Base-by-base conservation (phyloP, 345 rosid genomes). In the Trapa bicornis region DNA sequence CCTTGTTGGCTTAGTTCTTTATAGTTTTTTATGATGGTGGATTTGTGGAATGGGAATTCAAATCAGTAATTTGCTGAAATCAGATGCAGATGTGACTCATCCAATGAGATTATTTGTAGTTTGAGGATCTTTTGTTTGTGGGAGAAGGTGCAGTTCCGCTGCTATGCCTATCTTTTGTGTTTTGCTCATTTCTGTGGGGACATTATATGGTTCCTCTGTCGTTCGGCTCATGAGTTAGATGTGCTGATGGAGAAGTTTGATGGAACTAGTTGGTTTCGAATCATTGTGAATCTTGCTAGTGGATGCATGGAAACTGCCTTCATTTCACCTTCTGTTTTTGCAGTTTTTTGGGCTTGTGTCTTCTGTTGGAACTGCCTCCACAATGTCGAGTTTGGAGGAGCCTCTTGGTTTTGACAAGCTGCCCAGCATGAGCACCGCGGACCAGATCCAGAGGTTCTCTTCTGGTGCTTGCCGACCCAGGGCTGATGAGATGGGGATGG, bases 351-450 rank as follows among this genome's bases (percentile, higher is more conserved):
- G 4, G 22, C 56, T 50, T 50, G 56, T 50, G 29, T n/a, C 39
- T 60, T 10, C 53, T 50, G 12, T 43, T 33, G 2, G 12, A 47
- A 65, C 68, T 74, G 66, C 68, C 36, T 42, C 72, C 72, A 74
- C 82, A 69, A 94, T 94, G 99, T 94, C 99, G 36, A 91, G 99
- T 75, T 72, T 94, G 89, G 96, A 89, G 83, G 95, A 94, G 83
- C 93, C 96, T 0, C 88, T 91, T 29, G 85, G 91, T 52, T 70
- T 91, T 64, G 96, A 91, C 80, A 90, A 89, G 91, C 75, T 94
- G 77, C 96, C 92, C 17, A 94, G 91, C 80, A 87, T 94, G 99
- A 84, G 72, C 70, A 87, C 96, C 17, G 76, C 82, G 12, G 95
- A 91, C 65, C 78, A 87, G 81, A 85, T 94, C 68, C 96, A 91